Evolutionary conservation across 2,329 filamentous ascomycete species (phyloP).

Genomic region (Penicillium sclerotigenum): DNA sequence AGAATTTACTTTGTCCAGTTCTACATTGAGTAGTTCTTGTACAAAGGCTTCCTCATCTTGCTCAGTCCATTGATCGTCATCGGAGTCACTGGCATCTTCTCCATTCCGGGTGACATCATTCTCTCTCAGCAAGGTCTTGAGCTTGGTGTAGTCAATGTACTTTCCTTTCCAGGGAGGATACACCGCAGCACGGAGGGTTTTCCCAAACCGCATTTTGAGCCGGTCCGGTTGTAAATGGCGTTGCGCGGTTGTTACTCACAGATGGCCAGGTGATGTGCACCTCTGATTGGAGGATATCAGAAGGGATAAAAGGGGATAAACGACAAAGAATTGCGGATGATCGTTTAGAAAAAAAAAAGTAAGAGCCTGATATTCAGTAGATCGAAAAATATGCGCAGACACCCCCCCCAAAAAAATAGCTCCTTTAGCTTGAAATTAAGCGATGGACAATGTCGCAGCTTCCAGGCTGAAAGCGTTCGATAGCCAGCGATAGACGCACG

Average conservation of each 20-base stretch:
- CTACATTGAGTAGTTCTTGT: conserved; percentile 88
- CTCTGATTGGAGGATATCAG: background rate
- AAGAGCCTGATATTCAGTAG: background rate
- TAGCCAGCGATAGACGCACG: conserved; percentile 12
- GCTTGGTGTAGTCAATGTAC: conserved; percentile 93
- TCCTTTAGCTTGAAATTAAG: background rate
- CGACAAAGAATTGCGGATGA: background rate
- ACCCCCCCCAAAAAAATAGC: background rate
- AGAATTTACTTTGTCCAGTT: conserved; percentile 88
- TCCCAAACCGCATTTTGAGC: conserved; percentile 83
- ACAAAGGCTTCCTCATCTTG: conserved; percentile 92
- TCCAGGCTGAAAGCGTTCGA: conserved; percentile 1
- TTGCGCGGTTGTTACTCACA: conserved; percentile 14
- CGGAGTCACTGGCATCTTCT: conserved; percentile 50
- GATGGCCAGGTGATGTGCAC: background rate
- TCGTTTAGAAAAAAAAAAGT: background rate
- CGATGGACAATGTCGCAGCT: background rate
- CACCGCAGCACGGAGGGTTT: conserved; percentile 73
- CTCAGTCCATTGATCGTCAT: conserved; percentile 74
- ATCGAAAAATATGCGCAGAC: background rate
- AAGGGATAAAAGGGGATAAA: background rate
- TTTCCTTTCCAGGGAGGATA: conserved; percentile 87
- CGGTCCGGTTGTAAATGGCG: conserved; percentile 10
- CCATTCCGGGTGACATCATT: conserved; percentile 51
- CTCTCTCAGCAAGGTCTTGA: conserved; percentile 85